Evolutionary conservation across 2,329 filamentous ascomycete species (phyloP), one percentile per base, ranked within the genome.

Genomic region (Plectosphaerella cucumerina): DNA sequence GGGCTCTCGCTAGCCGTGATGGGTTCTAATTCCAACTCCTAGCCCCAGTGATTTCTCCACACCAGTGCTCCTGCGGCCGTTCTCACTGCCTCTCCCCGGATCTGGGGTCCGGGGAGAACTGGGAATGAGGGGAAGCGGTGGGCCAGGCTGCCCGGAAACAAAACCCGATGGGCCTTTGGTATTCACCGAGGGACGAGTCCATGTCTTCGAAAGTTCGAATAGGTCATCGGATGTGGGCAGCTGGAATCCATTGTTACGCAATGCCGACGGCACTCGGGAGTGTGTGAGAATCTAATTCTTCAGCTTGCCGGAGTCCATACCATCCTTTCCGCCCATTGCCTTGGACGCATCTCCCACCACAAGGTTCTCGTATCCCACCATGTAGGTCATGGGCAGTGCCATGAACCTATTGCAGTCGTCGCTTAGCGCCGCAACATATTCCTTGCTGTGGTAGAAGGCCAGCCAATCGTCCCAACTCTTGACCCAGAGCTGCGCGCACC

Each of bases 401-500:
- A 46, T 46, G 44, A 46, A 46, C 18, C 44, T 33, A 8, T 46
- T 15, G 11, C 44, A 46, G 44, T 46, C 44, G 44, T 46, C 44
- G 44, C 44, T 46, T 6, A 46, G n/a, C 15, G 44, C 44, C 8
- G 44, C 44, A 46, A 23, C 44, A 34, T 46, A 46, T 20, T 46
- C 44, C 26, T 46, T 46, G 23, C 44, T 46, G 26, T 34, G 26
- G 44, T 46, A 46, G 26, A 46, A 46, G 23, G 26, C 44, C 23
- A 46, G 44, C 44, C 44, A 46, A 31, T 57, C 53, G 1, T 53
- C 49, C 51, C 54, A 57, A 3, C 41, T 49, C 37, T 50, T 53
- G 51, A 58, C 55, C 56, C 54, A 59, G 5, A 58, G 37, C 15
- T 56, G 55, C 8, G 54, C 55, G 45, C 57, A 59, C n/a, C 53